A percentile compares a stretch with the other conserved stretches of the same genome.
These are phyloP conservation scores for Earliella scabrosa DNA, from an alignment of 1,284 basidiomycete genomes.

Conservation along the genomic window DNA sequence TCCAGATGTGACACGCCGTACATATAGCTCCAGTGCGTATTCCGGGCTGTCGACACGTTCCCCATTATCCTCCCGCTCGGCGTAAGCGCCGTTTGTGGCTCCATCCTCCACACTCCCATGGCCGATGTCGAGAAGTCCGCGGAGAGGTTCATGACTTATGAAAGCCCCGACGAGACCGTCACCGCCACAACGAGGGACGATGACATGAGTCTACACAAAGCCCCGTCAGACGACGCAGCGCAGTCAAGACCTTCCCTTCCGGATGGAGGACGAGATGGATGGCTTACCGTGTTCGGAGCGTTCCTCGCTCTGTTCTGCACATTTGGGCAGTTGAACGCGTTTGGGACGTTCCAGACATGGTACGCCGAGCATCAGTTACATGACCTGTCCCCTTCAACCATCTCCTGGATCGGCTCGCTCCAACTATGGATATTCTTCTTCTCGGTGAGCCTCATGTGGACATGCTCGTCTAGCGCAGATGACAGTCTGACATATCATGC, in stretches of 20 bases:
- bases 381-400: slow-evolving; percentile 37
- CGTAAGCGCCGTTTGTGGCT: not conserved
- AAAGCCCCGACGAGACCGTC: not conserved
- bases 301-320: slow-evolving; percentile 35
- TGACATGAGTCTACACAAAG: not conserved
- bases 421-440: slow-evolving; percentile 40
- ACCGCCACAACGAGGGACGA: not conserved
- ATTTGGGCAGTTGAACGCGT: slow-evolving; percentile 37
- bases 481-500: not conserved
- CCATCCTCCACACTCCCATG: not conserved
- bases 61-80: not conserved
- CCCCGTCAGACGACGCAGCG: not conserved
- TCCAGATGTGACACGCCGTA: not conserved
- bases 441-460: slow-evolving; percentile 31
- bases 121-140: slow-evolving; percentile 9
- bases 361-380: slow-evolving; percentile 42
- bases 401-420: slow-evolving; percentile 49
- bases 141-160: not conserved
- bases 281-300: slow-evolving; percentile 35
- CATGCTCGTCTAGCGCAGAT: not conserved
- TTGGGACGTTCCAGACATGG: slow-evolving; percentile 43
- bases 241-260: not conserved
- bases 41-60: not conserved
- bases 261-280: slow-evolving; percentile 41
- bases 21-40: not conserved